These are phyloP conservation scores for Colletotrichum brevisporum DNA, from an alignment of 2,329 filamentous ascomycete species.

Conservation along the genomic window DNA sequence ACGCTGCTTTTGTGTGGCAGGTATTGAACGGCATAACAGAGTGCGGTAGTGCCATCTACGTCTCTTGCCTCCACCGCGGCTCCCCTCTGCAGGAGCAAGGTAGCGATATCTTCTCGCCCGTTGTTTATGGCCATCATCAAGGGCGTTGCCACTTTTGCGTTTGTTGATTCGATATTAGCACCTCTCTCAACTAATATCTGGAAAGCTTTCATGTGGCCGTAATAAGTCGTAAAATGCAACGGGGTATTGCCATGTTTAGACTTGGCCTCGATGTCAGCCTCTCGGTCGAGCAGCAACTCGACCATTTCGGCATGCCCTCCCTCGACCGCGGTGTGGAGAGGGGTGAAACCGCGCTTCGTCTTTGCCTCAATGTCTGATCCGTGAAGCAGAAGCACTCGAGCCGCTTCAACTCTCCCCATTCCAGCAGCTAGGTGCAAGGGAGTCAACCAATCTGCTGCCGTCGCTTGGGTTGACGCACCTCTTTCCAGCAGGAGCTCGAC, in stretches of 20 bases:
- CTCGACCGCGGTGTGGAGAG: neutral
- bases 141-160: neutral
- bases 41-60: too few species aligned
- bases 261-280: neutral
- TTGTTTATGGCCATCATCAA: conserved; percentile 17
- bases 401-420: too few species aligned
- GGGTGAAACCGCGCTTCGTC: neutral
- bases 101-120: neutral
- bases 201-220: neutral
- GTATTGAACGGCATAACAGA: too few species aligned
- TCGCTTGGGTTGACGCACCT: neutral
- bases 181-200: neutral
- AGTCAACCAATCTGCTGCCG: too few species aligned
- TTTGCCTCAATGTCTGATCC: neutral
- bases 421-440: too few species aligned
- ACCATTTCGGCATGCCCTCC: neutral
- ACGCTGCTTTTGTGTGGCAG: too few species aligned
- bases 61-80: too few species aligned
- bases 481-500: conserved; percentile 25
- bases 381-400: neutral
- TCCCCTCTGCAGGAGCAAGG: neutral
- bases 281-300: neutral
- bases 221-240: neutral
- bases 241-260: neutral
- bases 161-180: neutral